A percentile compares a stretch with the other conserved stretches of the same genome.
Conservation (phyloP, 495 filamentous ascomycete genomes). For the Neurospora sp. region DNA sequence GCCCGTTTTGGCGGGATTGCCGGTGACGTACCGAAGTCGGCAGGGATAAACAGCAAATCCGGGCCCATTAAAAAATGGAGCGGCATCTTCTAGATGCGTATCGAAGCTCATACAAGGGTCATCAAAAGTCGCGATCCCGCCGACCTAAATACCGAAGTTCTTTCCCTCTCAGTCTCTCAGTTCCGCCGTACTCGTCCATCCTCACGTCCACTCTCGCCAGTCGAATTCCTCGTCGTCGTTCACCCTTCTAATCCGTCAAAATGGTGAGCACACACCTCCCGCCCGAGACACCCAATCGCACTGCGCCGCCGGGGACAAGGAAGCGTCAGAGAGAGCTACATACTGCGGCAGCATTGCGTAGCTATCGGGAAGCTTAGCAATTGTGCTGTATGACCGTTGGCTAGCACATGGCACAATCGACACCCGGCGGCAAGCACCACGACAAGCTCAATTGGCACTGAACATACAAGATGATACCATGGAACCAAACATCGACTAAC, state of each 20-base stretch:
- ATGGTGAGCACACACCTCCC: background rate
- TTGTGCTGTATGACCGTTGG: background rate
- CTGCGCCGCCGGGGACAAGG: background rate
- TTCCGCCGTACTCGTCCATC: background rate
- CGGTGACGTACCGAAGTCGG: constrained; percentile 1
- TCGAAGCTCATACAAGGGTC: constrained; percentile 15
- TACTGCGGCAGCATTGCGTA: background rate
- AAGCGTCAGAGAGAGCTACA: background rate
- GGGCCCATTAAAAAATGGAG: constrained; percentile 18
- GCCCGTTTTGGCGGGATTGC: background rate
- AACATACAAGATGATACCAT: background rate
- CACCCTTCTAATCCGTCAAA: background rate
- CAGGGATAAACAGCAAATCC: constrained; percentile 10
- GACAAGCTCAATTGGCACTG: background rate
- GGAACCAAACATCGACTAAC: background rate
- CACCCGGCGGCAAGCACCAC: background rate
- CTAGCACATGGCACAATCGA: background rate
- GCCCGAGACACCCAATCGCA: background rate
- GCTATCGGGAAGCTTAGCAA: background rate
- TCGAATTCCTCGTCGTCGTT: background rate
- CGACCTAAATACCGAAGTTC: background rate
- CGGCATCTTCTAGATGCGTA: constrained; percentile 21
- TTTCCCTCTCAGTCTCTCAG: background rate
- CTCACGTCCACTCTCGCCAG: background rate
- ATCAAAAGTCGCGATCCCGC: background rate